Conservation (phyloP, 352 stramenopile species). For the Bremia lactucae region DNA sequence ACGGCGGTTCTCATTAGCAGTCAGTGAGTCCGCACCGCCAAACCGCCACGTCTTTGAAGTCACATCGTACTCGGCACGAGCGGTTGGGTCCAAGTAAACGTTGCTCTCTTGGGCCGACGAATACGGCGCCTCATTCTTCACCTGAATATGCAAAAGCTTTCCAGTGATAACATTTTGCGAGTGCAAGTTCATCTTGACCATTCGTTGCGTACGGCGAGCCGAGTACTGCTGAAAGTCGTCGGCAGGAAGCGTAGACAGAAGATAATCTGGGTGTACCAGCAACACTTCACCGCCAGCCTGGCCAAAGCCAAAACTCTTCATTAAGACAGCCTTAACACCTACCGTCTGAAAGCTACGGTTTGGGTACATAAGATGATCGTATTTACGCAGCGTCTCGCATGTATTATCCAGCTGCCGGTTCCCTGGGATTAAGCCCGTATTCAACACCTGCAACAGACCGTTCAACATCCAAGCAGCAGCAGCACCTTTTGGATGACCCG, state of each 20-base stretch:
- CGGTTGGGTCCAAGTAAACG: slow-evolving; percentile 78
- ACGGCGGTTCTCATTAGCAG: slow-evolving; percentile 22
- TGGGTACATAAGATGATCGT: slow-evolving; percentile 71
- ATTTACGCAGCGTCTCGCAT: slow-evolving; percentile 50
- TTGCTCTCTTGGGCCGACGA: slow-evolving; percentile 66
- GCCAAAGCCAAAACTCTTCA: slow-evolving; percentile 83
- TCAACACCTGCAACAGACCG: slow-evolving; percentile 70
- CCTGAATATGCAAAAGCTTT: slow-evolving; percentile 63
- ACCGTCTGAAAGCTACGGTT: slow-evolving; percentile 70
- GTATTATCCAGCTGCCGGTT: slow-evolving; percentile 83
- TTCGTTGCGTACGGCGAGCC: slow-evolving; percentile 40
- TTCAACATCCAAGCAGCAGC: slow-evolving; percentile 80
- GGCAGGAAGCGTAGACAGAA: slow-evolving; percentile 10
- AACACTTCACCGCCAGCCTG: slow-evolving; percentile 66
- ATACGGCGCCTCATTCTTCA: slow-evolving; percentile 81
- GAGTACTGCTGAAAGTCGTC: slow-evolving; percentile 50
- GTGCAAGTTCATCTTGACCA: slow-evolving; percentile 69
- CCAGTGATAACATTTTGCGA: slow-evolving; percentile 61
- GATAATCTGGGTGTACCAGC: slow-evolving; percentile 44
- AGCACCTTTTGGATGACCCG: slow-evolving; percentile 73
- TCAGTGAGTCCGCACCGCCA: slow-evolving; percentile 27
- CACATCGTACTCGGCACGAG: slow-evolving; percentile 64
- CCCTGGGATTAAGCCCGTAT: slow-evolving; percentile 60
- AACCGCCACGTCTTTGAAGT: slow-evolving; percentile 66
- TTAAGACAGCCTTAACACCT: slow-evolving; percentile 65